Evolutionary conservation across 2,329 filamentous ascomycete genomes (phyloP).

Genomic region (Teratosphaeria nubilosa): DNA sequence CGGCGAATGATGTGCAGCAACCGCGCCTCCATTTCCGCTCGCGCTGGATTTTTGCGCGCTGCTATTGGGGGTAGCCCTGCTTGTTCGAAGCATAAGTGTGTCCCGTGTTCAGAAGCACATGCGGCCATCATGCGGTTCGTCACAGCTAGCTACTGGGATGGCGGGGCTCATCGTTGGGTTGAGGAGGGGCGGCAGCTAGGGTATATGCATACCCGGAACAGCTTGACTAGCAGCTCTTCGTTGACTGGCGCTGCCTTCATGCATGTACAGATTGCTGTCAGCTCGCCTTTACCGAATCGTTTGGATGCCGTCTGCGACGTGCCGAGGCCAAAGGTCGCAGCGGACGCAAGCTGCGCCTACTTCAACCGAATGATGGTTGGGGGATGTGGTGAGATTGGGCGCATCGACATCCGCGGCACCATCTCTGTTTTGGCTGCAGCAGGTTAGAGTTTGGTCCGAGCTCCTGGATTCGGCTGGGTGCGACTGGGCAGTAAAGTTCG

Average conservation of each 20-base stretch:
- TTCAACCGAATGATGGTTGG: neutral
- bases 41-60: neutral
- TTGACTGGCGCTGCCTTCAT: neutral
- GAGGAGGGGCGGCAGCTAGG: slow-evolving; percentile 10
- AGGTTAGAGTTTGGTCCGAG: neutral
- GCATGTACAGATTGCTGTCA: neutral
- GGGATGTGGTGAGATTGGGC: neutral
- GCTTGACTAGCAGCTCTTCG: neutral
- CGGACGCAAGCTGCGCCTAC: neutral
- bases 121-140: slow-evolving; percentile 16
- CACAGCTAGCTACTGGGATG: slow-evolving; percentile 10
- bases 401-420: neutral
- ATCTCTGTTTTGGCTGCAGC: neutral
- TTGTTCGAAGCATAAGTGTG: neutral
- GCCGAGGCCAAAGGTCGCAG: neutral
- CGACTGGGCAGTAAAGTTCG: neutral
- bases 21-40: slow-evolving; percentile 11
- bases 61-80: neutral
- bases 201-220: slow-evolving; percentile 6
- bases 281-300: neutral
- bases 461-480: neutral
- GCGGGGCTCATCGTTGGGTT: slow-evolving; percentile 4
- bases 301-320: neutral
- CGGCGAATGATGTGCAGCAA: slow-evolving; percentile 10
- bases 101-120: slow-evolving; percentile 32